Evolutionary conservation across 495 filamentous ascomycete species (phyloP).

Genomic region (Lasiosphaeriaceae sp.): DNA sequence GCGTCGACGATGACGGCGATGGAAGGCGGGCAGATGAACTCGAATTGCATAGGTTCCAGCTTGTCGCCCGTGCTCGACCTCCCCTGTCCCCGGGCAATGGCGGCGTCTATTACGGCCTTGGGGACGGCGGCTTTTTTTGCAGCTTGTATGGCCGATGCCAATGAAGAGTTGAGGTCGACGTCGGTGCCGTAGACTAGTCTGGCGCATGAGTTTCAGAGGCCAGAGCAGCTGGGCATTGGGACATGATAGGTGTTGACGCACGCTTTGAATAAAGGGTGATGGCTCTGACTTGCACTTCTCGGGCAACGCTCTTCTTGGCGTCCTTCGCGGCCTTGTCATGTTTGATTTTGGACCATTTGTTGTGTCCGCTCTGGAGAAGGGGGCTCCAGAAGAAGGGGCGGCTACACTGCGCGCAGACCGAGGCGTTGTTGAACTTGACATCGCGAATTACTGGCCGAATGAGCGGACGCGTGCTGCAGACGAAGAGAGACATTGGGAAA

Average conservation of each 20-base stretch:
- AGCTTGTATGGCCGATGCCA: constrained; percentile 63
- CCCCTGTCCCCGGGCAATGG: constrained; percentile 85
- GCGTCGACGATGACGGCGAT: constrained; percentile 73
- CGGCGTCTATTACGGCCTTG: constrained; percentile 75
- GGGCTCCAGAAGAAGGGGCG: constrained; percentile 52
- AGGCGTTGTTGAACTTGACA: constrained; percentile 9
- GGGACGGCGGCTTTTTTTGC: constrained; percentile 87
- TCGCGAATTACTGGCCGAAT: constrained; percentile 4
- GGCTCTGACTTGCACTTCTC: constrained; percentile 43
- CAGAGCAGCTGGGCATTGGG: constrained; percentile 5
- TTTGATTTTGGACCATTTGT: constrained; percentile 89
- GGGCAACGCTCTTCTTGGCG: constrained; percentile 48
- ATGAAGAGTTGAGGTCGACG: constrained; percentile 64
- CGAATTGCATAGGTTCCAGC: constrained; percentile 72
- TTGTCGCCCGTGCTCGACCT: constrained; percentile 63
- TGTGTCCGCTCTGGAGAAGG: constrained; percentile 65
- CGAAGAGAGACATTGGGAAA: too few species aligned
- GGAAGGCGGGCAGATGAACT: constrained; percentile 74
- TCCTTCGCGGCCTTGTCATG: constrained; percentile 89
- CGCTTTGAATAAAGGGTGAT: constrained; percentile 51
- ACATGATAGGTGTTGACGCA: constrained; percentile 27
- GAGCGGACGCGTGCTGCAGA: too few species aligned
- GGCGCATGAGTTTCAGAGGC: constrained; percentile 16
- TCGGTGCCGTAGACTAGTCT: constrained; percentile 60
- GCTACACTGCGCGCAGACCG: constrained; percentile 42